phyloP scores from a whole-genome alignment of 75 land plant genomes.

The Selaginella tamariscina region DNA sequence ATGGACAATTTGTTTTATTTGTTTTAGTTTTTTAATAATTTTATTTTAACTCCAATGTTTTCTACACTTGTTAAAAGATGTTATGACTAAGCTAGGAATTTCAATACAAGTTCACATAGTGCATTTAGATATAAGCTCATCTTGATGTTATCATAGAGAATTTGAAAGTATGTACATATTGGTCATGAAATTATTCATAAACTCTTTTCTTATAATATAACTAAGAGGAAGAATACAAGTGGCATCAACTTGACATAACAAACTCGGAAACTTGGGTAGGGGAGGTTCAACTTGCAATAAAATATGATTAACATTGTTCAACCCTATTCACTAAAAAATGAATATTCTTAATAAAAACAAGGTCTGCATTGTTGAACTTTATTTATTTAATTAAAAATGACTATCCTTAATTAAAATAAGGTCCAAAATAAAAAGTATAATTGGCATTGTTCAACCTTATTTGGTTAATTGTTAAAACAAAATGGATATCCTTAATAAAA shows the following conservation, averaged over 20 bases:
- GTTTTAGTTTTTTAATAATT: neutral
- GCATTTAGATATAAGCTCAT: neutral
- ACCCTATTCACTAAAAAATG: no score
- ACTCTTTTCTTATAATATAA: neutral
- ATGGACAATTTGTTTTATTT: no score
- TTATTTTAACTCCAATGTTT: neutral
- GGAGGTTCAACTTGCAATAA: no score
- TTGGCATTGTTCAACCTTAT: no score
- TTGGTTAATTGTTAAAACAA: no score
- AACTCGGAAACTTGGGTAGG: no score
- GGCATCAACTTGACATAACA: neutral
- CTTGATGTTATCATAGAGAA: neutral
- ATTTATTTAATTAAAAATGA: no score
- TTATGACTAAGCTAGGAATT: slow-evolving; percentile 1
- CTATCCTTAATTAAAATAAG: no score
- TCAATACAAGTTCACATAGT: neutral
- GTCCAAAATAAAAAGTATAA: no score
- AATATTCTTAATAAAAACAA: no score
- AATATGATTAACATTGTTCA: no score
- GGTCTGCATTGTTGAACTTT: no score
- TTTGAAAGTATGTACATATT: neutral
- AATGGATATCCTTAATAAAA: neutral
- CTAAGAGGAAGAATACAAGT: slow-evolving; percentile 1
- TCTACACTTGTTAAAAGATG: neutral
- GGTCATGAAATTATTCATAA: neutral